phyloP scores from a whole-genome alignment of 768 basidiomycete species.

The Naganishia kalamii region DNA sequence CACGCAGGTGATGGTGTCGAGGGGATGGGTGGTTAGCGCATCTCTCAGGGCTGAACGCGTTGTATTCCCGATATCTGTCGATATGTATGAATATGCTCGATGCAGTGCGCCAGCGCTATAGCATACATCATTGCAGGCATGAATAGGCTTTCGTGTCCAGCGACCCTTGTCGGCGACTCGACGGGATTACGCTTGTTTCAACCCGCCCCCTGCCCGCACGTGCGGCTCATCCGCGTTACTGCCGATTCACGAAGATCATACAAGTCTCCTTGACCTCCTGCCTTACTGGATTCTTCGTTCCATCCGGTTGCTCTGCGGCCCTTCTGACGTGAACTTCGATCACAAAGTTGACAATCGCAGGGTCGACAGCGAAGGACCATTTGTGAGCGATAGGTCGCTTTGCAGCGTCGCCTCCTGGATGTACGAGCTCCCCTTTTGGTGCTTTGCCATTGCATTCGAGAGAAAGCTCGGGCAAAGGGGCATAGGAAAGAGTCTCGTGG shows the following conservation, averaged over 20 bases:
- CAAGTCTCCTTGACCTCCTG: conserved; percentile 9
- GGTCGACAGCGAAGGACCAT: conserved; percentile 11
- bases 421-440: conserved; percentile 9
- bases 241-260: conserved; percentile 14
- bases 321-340: background rate
- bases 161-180: too few species aligned
- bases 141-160: too few species aligned
- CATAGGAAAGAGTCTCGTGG: background rate
- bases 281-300: too few species aligned
- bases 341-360: conserved; percentile 6
- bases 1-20: conserved; percentile 19
- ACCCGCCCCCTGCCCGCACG: too few species aligned
- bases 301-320: background rate
- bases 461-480: conserved; percentile 8
- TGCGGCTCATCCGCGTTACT: too few species aligned
- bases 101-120: background rate
- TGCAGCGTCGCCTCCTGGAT: conserved; percentile 6
- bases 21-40: conserved; percentile 18
- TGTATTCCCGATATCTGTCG: background rate
- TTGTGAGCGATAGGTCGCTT: conserved; percentile 4
- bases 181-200: too few species aligned
- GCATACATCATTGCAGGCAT: too few species aligned
- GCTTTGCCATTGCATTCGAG: conserved; percentile 8
- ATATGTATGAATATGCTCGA: background rate
- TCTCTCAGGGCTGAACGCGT: background rate